These are phyloP conservation scores for Neurospora crassa DNA, from an alignment of 2,329 filamentous ascomycete genomes.

Conservation along the genomic window DNA sequence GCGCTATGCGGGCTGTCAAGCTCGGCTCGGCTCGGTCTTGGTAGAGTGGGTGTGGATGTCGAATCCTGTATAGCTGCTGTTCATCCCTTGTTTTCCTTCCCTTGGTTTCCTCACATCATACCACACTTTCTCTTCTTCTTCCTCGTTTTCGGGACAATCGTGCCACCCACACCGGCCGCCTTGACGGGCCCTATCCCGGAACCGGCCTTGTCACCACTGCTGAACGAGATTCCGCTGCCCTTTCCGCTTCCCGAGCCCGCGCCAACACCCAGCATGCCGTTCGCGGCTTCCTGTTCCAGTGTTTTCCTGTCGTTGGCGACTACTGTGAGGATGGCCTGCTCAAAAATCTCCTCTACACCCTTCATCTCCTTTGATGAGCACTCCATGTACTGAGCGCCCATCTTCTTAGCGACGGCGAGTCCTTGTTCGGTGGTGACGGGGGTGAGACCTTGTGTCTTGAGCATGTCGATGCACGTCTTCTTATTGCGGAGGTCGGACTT, in stretches of 20 bases:
- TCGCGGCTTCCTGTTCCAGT: slow-evolving; percentile 38
- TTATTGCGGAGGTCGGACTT: slow-evolving; percentile 96
- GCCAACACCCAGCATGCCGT: slow-evolving; percentile 26
- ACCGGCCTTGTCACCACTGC: slow-evolving; percentile 12
- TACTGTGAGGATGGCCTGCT: slow-evolving; percentile 80
- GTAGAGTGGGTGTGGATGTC: neutral
- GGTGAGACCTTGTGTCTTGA: slow-evolving; percentile 94
- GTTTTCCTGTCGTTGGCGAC: slow-evolving; percentile 70
- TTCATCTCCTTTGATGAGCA: slow-evolving; percentile 97
- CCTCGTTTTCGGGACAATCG: slow-evolving; percentile 41
- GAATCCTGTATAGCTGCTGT: slow-evolving; percentile 2
- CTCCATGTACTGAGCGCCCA: slow-evolving; percentile 94
- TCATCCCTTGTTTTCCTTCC: slow-evolving; percentile 1
- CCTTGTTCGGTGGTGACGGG: slow-evolving; percentile 91
- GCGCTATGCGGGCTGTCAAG: neutral
- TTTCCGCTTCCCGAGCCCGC: slow-evolving; percentile 1
- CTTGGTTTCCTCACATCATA: slow-evolving; percentile 50
- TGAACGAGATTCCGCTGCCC: slow-evolving; percentile 9
- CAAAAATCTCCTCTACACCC: slow-evolving; percentile 94
- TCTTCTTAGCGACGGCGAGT: slow-evolving; percentile 77
- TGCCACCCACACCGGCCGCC: slow-evolving; percentile 20
- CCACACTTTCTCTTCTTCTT: slow-evolving; percentile 80
- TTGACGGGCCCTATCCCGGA: slow-evolving; percentile 14
- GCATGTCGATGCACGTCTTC: slow-evolving; percentile 93
- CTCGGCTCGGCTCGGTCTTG: neutral